Conservation (phyloP, 2,329 filamentous ascomycete species). For the Trichoderma aggressivum region DNA sequence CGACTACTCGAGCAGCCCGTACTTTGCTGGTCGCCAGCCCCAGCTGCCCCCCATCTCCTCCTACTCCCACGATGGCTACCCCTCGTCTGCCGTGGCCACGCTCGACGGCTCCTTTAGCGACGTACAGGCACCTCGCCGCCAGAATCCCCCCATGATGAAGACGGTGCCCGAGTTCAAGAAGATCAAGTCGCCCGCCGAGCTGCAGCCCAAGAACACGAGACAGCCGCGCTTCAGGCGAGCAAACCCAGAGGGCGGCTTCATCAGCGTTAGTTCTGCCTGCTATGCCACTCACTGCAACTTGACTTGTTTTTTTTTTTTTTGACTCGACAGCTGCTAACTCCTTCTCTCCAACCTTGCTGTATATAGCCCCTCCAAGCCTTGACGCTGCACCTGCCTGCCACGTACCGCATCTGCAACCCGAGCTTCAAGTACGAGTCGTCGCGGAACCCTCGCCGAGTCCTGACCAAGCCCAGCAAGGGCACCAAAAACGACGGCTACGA, state of each 20-base stretch:
- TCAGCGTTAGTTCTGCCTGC: slow-evolving; percentile 65
- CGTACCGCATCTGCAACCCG: slow-evolving; percentile 97
- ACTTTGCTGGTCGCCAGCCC: slow-evolving; percentile 62
- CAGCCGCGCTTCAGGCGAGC: slow-evolving; percentile 91
- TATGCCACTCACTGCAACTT: neutral
- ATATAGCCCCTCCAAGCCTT: slow-evolving; percentile 91
- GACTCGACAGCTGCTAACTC: no score
- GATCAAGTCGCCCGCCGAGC: slow-evolving; percentile 66
- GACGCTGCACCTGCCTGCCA: slow-evolving; percentile 87
- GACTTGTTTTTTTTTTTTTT: no score
- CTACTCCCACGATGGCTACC: slow-evolving; percentile 70
- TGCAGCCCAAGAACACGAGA: slow-evolving; percentile 77
- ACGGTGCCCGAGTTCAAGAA: slow-evolving; percentile 86
- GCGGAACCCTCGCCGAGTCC: slow-evolving; percentile 86
- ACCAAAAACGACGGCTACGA: slow-evolving; percentile 98
- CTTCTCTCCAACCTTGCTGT: neutral
- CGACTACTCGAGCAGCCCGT: slow-evolving; percentile 59
- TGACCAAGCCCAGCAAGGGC: slow-evolving; percentile 98
- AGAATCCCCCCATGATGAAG: slow-evolving; percentile 48
- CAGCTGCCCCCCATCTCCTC: slow-evolving; percentile 73
- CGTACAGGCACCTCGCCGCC: slow-evolving; percentile 56
- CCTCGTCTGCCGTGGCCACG: slow-evolving; percentile 66
- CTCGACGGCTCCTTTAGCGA: slow-evolving; percentile 65
- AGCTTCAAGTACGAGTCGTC: slow-evolving; percentile 99
- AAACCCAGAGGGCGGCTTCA: slow-evolving; percentile 95